A percentile compares a stretch with the other conserved stretches of the same genome.
phyloP scores from a whole-genome alignment of 805 yeast genomes.

The Ogataea methylovora region DNA sequence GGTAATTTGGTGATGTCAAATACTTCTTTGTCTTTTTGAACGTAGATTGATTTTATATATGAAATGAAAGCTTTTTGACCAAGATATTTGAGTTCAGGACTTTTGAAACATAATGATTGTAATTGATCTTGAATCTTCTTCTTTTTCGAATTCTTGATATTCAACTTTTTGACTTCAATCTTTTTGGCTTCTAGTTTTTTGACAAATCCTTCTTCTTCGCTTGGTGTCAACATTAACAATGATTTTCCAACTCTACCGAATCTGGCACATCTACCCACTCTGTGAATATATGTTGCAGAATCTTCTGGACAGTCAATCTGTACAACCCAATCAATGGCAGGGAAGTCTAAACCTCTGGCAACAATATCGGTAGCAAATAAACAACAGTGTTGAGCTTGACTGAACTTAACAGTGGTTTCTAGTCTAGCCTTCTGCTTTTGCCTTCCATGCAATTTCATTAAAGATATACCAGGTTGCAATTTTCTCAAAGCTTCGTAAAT shows the following conservation, averaged over 20 bases:
- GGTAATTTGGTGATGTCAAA: conserved; percentile 75
- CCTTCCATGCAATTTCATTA: conserved; percentile 80
- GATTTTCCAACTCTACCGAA: conserved; percentile 82
- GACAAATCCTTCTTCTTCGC: conserved; percentile 73
- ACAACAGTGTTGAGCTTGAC: conserved; percentile 73
- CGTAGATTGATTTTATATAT: conserved; percentile 73
- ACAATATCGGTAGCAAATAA: conserved; percentile 86
- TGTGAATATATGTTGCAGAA: conserved; percentile 78
- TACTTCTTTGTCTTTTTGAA: conserved; percentile 82
- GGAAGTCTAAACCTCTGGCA: conserved; percentile 89
- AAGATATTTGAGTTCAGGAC: conserved; percentile 83
- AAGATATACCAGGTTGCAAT: conserved; percentile 85
- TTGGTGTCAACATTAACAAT: conserved; percentile 72
- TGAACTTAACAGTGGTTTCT: conserved; percentile 73
- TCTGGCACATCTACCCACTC: conserved; percentile 88
- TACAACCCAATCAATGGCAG: conserved; percentile 91
- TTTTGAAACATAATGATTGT: conserved; percentile 85
- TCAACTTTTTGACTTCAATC: conserved; percentile 65
- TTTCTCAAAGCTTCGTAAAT: conserved; percentile 82
- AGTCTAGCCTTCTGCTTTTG: conserved; percentile 85
- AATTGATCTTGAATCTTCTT: conserved; percentile 74
- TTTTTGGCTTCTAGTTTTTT: conserved; percentile 52
- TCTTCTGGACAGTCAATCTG: conserved; percentile 92
- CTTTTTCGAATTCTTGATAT: conserved; percentile 65
- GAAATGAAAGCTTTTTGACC: conserved; percentile 96